These are phyloP conservation scores for Aphanomyces cochlioides DNA, from an alignment of 352 stramenopile species.

Conservation along the genomic window DNA sequence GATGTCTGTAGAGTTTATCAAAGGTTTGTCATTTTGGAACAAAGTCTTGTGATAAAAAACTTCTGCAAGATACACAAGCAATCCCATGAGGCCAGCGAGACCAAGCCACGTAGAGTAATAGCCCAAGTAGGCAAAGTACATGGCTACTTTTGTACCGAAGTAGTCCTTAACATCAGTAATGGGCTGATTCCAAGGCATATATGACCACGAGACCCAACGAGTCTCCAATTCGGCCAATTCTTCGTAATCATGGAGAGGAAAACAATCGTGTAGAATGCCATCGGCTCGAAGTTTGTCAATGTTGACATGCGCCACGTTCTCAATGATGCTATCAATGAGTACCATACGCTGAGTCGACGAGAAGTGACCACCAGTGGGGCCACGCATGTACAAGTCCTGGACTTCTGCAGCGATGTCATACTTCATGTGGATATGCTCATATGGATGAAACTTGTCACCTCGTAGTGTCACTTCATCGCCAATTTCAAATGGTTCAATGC, in stretches of 20 bases:
- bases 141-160: constrained; percentile 89
- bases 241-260: constrained; percentile 68
- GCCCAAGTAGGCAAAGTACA: constrained; percentile 97
- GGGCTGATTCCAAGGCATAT: constrained; percentile 66
- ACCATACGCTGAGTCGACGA: constrained; percentile 65
- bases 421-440: constrained; percentile 26
- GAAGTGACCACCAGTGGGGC: constrained; percentile 49
- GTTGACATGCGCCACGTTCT: constrained; percentile 45
- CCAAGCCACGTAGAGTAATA: constrained; percentile 94
- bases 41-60: background rate
- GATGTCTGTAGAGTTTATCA: constrained; percentile 8
- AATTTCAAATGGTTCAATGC: constrained; percentile 14
- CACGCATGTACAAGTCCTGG: constrained; percentile 3
- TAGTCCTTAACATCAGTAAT: constrained; percentile 78
- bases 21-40: background rate
- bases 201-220: constrained; percentile 70
- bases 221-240: constrained; percentile 54
- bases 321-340: constrained; percentile 83
- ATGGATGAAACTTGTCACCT: constrained; percentile 4
- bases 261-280: constrained; percentile 65
- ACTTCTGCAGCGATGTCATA: constrained; percentile 12
- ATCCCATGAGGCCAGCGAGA: constrained; percentile 82
- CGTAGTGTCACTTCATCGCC: constrained; percentile 5
- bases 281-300: constrained; percentile 74
- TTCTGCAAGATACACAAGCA: constrained; percentile 36